Percentiles rank a stretch among this genome's conserved stretches.
Evolutionary conservation across 805 yeast genomes (phyloP).

Genomic region (Kodamaea neixiangensis): DNA sequence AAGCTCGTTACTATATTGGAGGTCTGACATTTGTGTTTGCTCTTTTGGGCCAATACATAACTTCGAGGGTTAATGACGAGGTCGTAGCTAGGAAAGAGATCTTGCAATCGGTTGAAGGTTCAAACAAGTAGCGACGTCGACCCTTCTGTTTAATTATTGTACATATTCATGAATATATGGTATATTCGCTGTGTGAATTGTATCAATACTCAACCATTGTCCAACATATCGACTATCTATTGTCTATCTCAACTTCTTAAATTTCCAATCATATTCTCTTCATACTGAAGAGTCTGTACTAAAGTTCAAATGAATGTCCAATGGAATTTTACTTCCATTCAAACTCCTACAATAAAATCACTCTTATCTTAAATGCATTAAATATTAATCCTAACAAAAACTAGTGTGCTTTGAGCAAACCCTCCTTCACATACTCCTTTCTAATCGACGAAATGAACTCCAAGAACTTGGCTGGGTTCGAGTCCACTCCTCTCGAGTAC

Average conservation of each 20-base stretch:
- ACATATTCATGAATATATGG: neutral
- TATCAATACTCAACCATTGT: too few species aligned
- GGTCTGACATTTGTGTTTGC: constrained; percentile 44
- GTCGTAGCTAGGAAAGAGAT: constrained; percentile 33
- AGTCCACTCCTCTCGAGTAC: constrained; percentile 75
- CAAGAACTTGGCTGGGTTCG: constrained; percentile 77
- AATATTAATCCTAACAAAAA: constrained; percentile 1
- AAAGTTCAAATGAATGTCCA: neutral
- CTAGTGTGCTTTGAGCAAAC: constrained; percentile 17
- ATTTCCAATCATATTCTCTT: too few species aligned
- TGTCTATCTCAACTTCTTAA: too few species aligned
- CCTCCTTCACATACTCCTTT: constrained; percentile 40
- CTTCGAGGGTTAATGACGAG: constrained; percentile 37
- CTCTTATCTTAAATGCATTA: constrained; percentile 2
- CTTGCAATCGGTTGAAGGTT: constrained; percentile 21
- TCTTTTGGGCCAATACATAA: constrained; percentile 40
- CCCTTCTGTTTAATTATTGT: neutral
- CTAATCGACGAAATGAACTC: constrained; percentile 64
- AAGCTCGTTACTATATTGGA: constrained; percentile 42
- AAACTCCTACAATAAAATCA: neutral
- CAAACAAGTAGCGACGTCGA: neutral
- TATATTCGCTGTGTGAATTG: too few species aligned
- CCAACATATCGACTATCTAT: too few species aligned
- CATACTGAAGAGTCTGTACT: too few species aligned
- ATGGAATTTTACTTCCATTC: neutral